Evolutionary conservation across 208 protist genomes (phyloP).

Genomic region (Wallacemonas collosoma): DNA sequence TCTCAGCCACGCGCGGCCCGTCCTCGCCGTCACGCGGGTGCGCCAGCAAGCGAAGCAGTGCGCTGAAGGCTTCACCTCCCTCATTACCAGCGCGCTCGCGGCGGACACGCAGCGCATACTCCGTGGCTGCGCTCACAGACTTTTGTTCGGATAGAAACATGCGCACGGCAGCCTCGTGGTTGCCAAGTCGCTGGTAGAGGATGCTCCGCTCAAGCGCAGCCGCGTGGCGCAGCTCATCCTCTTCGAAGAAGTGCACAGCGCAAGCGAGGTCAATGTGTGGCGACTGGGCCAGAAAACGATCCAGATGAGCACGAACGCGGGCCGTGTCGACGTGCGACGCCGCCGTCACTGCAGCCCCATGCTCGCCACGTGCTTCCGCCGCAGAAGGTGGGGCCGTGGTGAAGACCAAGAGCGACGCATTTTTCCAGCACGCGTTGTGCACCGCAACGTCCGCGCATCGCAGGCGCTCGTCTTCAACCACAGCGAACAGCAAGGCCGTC

Average conservation of each 20-base stretch:
- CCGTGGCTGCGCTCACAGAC: slow-evolving; percentile 39
- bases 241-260: slow-evolving; percentile 43
- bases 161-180: slow-evolving; percentile 51
- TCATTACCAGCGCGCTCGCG: slow-evolving; percentile 37
- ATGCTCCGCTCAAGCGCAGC: slow-evolving; percentile 53
- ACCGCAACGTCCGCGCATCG: slow-evolving; percentile 13
- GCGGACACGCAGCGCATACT: slow-evolving; percentile 51
- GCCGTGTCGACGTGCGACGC: neutral
- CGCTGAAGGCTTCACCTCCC: slow-evolving; percentile 27
- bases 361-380: neutral
- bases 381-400: neutral
- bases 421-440: slow-evolving; percentile 44
- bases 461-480: slow-evolving; percentile 8
- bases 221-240: slow-evolving; percentile 23
- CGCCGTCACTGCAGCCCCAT: neutral
- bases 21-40: slow-evolving; percentile 15
- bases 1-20: slow-evolving; percentile 31
- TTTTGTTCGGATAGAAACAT: slow-evolving; percentile 66
- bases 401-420: slow-evolving; percentile 30
- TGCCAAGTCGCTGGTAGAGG: slow-evolving; percentile 55
- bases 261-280: slow-evolving; percentile 30
- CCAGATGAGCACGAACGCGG: slow-evolving; percentile 23
- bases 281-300: slow-evolving; percentile 51
- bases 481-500: neutral
- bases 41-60: slow-evolving; percentile 45